Conservation (phyloP, 1,284 basidiomycete genomes). For the Fomitiporia mediterranea region DNA sequence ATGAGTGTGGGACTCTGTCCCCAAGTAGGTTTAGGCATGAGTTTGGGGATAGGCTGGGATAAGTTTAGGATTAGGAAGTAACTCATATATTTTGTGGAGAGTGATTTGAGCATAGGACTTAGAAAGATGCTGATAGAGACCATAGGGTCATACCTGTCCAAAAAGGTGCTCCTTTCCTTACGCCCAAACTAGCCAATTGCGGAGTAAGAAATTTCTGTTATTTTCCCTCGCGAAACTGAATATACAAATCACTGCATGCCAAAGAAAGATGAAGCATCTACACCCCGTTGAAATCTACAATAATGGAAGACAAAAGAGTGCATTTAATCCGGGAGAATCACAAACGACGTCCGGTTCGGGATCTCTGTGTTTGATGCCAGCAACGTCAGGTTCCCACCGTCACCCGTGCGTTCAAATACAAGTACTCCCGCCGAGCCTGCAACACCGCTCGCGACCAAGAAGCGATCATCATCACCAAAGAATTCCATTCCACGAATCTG, state of each 20-base stretch:
- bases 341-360: slow-evolving; percentile 49
- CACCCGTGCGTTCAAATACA: slow-evolving; percentile 49
- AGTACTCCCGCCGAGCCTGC: slow-evolving; percentile 49
- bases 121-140: too few species aligned
- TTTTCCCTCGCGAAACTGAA: too few species aligned
- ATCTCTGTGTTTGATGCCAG: slow-evolving; percentile 49
- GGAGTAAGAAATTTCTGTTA: too few species aligned
- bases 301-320: neutral
- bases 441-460: slow-evolving; percentile 50
- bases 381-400: slow-evolving; percentile 46
- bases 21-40: too few species aligned
- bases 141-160: too few species aligned
- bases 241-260: neutral
- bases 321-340: slow-evolving; percentile 30
- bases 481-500: slow-evolving; percentile 62
- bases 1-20: too few species aligned
- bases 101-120: too few species aligned
- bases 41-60: too few species aligned
- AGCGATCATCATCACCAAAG: slow-evolving; percentile 48
- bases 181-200: too few species aligned
- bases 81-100: too few species aligned
- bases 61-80: too few species aligned
- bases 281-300: neutral
- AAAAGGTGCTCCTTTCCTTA: too few species aligned
- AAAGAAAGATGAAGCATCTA: neutral